phyloP scores from a whole-genome alignment of 345 rosid species.

The Heritiera fomes region DNA sequence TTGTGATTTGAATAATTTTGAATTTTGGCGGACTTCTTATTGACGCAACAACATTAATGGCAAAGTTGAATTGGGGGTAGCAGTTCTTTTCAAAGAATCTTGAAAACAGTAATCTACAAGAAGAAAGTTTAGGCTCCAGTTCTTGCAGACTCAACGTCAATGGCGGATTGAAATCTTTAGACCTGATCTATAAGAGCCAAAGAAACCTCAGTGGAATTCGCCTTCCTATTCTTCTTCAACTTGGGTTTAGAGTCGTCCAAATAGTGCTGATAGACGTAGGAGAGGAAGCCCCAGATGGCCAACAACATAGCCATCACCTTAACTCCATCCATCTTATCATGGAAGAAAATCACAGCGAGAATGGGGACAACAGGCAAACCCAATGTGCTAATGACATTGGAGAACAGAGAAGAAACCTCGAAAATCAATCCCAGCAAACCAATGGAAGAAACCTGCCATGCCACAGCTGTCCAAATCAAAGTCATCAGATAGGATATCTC shows the following conservation, averaged over 20 bases:
- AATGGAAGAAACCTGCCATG: slow-evolving; percentile 49
- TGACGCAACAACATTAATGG: too few relatives aligned
- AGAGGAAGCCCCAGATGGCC: slow-evolving; percentile 56
- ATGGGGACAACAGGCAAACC: slow-evolving; percentile 48
- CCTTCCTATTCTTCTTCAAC: background rate
- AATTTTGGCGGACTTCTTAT: slow-evolving; percentile 19
- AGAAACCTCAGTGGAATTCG: background rate
- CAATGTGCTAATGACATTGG: slow-evolving; percentile 54
- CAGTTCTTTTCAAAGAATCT: background rate
- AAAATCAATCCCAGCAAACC: slow-evolving; percentile 52
- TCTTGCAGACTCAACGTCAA: background rate
- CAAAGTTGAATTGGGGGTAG: too few relatives aligned
- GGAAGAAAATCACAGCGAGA: slow-evolving; percentile 52
- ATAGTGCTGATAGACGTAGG: slow-evolving; percentile 52
- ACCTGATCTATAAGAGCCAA: background rate
- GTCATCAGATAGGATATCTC: slow-evolving; percentile 43
- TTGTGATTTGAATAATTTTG: slow-evolving; percentile 19
- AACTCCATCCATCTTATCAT: slow-evolving; percentile 57
- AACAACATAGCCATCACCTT: slow-evolving; percentile 51
- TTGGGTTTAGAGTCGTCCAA: slow-evolving; percentile 33
- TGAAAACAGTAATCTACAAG: background rate
- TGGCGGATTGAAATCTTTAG: background rate
- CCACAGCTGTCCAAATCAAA: slow-evolving; percentile 48
- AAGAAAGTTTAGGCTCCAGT: background rate
- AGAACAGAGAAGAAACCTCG: slow-evolving; percentile 54